phyloP scores from a whole-genome alignment of 495 filamentous ascomycete species.

The Thermothielavioides terrestris region DNA sequence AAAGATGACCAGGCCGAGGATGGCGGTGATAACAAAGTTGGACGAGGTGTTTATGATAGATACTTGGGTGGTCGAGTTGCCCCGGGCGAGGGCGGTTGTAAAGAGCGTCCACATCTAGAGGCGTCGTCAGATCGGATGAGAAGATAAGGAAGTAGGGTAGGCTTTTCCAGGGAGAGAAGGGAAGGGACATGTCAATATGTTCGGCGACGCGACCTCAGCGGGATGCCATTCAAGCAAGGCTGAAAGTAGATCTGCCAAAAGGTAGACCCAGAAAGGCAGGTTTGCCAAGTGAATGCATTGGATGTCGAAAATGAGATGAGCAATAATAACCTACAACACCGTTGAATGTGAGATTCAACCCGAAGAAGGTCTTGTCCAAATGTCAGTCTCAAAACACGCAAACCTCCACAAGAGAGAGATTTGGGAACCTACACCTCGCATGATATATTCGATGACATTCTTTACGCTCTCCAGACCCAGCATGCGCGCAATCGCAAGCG shows the following conservation, averaged over 20 bases:
- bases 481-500: constrained; percentile 51
- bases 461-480: constrained; percentile 48
- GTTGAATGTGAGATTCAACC: constrained; percentile 81
- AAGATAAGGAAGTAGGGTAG: background rate
- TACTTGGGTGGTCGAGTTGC: constrained; percentile 79
- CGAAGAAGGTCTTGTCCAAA: constrained; percentile 65
- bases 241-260: too few relatives aligned
- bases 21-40: constrained; percentile 85
- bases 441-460: constrained; percentile 51
- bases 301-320: too few relatives aligned
- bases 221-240: too few relatives aligned
- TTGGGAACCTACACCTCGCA: constrained; percentile 61
- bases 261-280: too few relatives aligned
- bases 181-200: too few relatives aligned
- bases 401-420: background rate
- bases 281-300: too few relatives aligned
- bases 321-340: constrained; percentile 53
- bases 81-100: constrained; percentile 71
- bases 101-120: constrained; percentile 81
- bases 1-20: constrained; percentile 53
- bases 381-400: constrained; percentile 6
- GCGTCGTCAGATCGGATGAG: constrained; percentile 1
- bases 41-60: constrained; percentile 86
- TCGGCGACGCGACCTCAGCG: too few relatives aligned
- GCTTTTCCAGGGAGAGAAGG: too few relatives aligned